phyloP scores from a whole-genome alignment of 176 grass and related monocot genomes.

The Bothriochloa decipiens region DNA sequence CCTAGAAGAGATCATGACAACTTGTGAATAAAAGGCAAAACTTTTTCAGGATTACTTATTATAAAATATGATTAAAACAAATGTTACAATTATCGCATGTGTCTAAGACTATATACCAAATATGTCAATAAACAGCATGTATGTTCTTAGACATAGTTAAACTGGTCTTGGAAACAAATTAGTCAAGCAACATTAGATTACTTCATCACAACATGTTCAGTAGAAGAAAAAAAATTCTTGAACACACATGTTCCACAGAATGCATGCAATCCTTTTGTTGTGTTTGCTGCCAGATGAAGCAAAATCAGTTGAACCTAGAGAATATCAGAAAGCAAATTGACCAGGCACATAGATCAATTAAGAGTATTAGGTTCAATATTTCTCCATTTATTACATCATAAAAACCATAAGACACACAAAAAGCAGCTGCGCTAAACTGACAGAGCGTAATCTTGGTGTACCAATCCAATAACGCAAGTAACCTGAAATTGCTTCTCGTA shows the following conservation, averaged over 20 bases:
- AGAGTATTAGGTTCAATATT: background rate
- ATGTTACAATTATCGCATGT: conserved; percentile 25
- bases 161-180: background rate
- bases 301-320: conserved; percentile 16
- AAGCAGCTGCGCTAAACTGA: conserved; percentile 17
- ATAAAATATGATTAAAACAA: conserved; percentile 13
- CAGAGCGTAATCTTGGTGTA: conserved; percentile 12
- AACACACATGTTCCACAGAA: conserved; percentile 1
- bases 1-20: conserved; percentile 59
- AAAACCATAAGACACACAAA: conserved; percentile 3
- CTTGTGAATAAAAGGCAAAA: conserved; percentile 31
- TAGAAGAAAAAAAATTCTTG: background rate
- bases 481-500: background rate
- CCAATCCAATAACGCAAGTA: conserved; percentile 18
- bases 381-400: background rate
- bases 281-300: background rate
- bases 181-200: conserved; percentile 23
- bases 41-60: conserved; percentile 14
- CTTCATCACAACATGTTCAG: conserved; percentile 11
- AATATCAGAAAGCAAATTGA: background rate
- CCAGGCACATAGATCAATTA: conserved; percentile 7
- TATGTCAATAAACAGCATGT: background rate
- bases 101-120: background rate
- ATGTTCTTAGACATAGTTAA: background rate
- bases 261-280: background rate